Evolutionary conservation across 139 green algal genomes (phyloP).

Genomic region (Medakamo hakoo): DNA sequence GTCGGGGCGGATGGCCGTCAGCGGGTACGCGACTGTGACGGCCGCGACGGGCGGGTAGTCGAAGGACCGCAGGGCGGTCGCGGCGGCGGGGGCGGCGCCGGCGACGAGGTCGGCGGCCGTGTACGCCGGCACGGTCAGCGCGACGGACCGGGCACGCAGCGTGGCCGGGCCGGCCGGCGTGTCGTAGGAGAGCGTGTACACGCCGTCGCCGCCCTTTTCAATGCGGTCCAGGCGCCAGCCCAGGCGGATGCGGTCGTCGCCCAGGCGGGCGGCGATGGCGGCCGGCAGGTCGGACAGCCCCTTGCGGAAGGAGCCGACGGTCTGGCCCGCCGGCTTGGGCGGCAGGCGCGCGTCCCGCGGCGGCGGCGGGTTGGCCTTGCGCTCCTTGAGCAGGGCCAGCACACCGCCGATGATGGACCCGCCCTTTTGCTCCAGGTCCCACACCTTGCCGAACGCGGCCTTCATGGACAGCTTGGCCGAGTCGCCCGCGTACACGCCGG

Average conservation of each 20-base stretch:
- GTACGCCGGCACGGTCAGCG: conserved; percentile 82
- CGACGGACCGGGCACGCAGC: conserved; percentile 39
- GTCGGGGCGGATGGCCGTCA: conserved; percentile 53
- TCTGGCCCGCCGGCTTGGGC: conserved; percentile 77
- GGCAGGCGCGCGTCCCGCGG: conserved; percentile 72
- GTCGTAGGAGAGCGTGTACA: conserved; percentile 57
- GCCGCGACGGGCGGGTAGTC: conserved; percentile 93
- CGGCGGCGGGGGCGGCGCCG: conserved; percentile 18
- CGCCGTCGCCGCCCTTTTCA: conserved; percentile 24
- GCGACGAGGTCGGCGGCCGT: conserved; percentile 61
- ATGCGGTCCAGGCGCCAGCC: conserved; percentile 80
- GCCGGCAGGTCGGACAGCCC: conserved; percentile 80
- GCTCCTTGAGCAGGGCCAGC: conserved; percentile 62
- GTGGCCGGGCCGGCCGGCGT: conserved; percentile 59
- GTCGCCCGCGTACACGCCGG: conserved; percentile 93
- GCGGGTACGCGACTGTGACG: conserved; percentile 79
- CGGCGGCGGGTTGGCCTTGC: conserved; percentile 53
- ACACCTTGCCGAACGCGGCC: conserved; percentile 86
- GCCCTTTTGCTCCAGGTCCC: conserved; percentile 74
- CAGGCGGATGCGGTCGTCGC: conserved; percentile 24
- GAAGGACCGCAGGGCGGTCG: conserved; percentile 51
- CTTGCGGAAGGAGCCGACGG: conserved; percentile 82
- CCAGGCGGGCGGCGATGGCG: conserved; percentile 62
- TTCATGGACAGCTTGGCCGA: conserved; percentile 92
- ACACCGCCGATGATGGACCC: conserved; percentile 79